Evolutionary conservation across 139 green algal genomes (phyloP), one percentile per base, ranked within the genome.

Genomic region (Chlorella vulgaris): DNA sequence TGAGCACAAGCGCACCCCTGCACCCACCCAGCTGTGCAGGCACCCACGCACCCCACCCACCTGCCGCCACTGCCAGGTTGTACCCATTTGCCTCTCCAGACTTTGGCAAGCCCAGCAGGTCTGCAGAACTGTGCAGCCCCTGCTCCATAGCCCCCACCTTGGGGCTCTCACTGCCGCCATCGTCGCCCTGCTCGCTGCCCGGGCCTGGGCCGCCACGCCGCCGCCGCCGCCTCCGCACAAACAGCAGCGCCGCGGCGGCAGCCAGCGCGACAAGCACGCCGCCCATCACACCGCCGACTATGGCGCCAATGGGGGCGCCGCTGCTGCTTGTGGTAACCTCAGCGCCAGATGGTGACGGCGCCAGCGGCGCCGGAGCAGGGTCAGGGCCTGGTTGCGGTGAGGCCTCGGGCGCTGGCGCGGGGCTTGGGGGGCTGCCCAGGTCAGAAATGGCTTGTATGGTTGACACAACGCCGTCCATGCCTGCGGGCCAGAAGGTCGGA

Each of bases 81-180:
- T 71, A 80, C 31, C 74, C 58, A 38, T 40, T 58, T 21, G 35
- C 39, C 24, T 36, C 10, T 8, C 62, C 73, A 2, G 73, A 18
- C 53, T 79, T 79, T 24, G 53, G 73, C 31, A 79, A 51, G 24
- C 58, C 36, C 24, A 55, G 33, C 53, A 55, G 53, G 6, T 28
- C 22, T 36, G 24, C 42, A 58, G 38, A 21, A 2, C 26, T 67
- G 18, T 29, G 68, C 18, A 15, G 43, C 4, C 77, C 77, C 28
- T 53, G 35, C 77, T 83, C 77, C 77, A 83, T 76, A 24, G 65
- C 47, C 0, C 62, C 77, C 24, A 82, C 43, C 66, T 83, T 83
- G 33, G 77, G 77, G 50, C 65, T 83, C 4, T 69, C 35, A 2
- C n/a, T 62, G 18, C 69, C 69, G 73, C 36, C 36, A 53, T 39